A percentile compares a stretch with the other conserved stretches of the same genome.
Evolutionary conservation across 78 protist genomes (phyloP).

Genomic region (Dictyostelium discoideum): DNA sequence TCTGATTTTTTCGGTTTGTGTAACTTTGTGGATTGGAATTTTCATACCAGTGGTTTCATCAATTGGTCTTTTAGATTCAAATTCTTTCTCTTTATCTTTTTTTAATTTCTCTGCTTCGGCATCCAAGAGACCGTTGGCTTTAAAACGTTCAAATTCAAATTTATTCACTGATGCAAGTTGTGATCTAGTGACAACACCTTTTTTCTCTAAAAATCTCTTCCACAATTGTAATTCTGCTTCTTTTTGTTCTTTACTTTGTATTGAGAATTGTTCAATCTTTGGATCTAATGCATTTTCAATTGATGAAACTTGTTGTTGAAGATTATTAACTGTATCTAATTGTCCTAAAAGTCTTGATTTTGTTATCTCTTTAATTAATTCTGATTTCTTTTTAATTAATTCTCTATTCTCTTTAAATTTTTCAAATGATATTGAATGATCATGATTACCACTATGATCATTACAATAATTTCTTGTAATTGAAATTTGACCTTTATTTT

Average conservation of each 20-base stretch:
- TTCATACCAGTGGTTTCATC: background rate
- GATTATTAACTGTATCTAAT: background rate
- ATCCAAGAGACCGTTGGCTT: constrained; percentile 5
- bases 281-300: background rate
- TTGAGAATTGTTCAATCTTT: background rate
- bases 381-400: background rate
- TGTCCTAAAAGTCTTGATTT: background rate
- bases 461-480: background rate
- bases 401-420: constrained; percentile 30
- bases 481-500: background rate
- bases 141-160: constrained; percentile 40
- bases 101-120: background rate
- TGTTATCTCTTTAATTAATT: background rate
- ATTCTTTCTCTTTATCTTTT: background rate
- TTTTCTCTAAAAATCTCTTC: background rate
- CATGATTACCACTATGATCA: background rate
- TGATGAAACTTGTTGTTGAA: background rate
- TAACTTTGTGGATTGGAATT: background rate
- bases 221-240: background rate
- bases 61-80: background rate
- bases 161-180: background rate
- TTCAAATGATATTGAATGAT: constrained; percentile 9
- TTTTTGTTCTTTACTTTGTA: constrained; percentile 16
- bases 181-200: background rate
- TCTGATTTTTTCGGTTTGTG: background rate